phyloP scores from a whole-genome alignment of 768 basidiomycete species.

The Naganishia vishniacii region DNA sequence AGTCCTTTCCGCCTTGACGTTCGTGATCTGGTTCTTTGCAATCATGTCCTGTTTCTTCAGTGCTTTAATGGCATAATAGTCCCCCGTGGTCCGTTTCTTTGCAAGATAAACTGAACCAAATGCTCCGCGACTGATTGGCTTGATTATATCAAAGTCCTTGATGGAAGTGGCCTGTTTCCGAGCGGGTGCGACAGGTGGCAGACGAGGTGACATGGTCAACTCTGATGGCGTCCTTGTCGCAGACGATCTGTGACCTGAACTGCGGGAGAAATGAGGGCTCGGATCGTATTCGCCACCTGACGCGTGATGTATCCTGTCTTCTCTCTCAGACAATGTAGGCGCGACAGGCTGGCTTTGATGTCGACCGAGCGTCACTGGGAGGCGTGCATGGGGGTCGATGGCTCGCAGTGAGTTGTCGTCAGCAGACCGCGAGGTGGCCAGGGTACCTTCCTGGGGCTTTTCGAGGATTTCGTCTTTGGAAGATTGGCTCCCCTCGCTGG shows the following conservation, averaged over 20 bases:
- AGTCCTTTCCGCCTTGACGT: constrained; percentile 98
- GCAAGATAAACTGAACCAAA: constrained; percentile 97
- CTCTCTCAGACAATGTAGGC: not conserved
- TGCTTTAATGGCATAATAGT: constrained; percentile 99
- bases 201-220: constrained; percentile 75
- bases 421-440: not conserved
- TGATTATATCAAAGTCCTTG: constrained; percentile 98
- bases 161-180: constrained; percentile 83
- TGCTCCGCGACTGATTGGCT: constrained; percentile 97
- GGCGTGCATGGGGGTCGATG: constrained; percentile 41
- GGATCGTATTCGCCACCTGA: not conserved
- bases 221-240: constrained; percentile 37
- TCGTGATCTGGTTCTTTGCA: constrained; percentile 99
- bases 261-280: not conserved
- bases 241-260: constrained; percentile 24
- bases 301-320: not conserved
- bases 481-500: constrained; percentile 25
- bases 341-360: constrained; percentile 10
- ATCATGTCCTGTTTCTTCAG: constrained; percentile 99
- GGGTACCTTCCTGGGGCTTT: not conserved
- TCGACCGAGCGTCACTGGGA: constrained; percentile 38
- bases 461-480: constrained; percentile 32
- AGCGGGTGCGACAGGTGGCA: constrained; percentile 70
- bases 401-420: constrained; percentile 29
- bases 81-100: constrained; percentile 95